Conservation (phyloP, 176 grass and related monocot species). For the Melocanna baccifera region DNA sequence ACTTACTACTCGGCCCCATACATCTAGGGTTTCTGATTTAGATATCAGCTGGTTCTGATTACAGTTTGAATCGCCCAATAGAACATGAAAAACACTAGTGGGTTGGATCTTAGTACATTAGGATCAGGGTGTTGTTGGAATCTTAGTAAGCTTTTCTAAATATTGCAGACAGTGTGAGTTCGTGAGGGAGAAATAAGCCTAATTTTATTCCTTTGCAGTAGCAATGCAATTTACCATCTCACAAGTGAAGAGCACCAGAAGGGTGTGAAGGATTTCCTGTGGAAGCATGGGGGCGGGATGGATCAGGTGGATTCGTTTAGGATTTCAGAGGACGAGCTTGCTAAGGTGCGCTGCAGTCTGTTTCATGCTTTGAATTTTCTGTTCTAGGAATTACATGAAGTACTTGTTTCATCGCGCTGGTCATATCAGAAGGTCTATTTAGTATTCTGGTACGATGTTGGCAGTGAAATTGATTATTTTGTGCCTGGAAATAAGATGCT, state of each 20-base stretch:
- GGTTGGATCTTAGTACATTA: not conserved
- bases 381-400: not conserved
- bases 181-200: not conserved
- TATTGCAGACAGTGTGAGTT: not conserved
- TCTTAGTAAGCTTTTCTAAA: not conserved
- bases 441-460: not conserved
- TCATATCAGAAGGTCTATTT: not conserved
- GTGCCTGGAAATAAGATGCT: slow-evolving; percentile 24
- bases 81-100: not conserved
- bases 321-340: slow-evolving; percentile 59
- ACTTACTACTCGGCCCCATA: not conserved
- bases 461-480: not conserved
- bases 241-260: slow-evolving; percentile 58
- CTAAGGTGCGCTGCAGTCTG: slow-evolving; percentile 48
- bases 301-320: slow-evolving; percentile 63
- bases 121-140: not conserved
- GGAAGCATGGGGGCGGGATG: slow-evolving; percentile 67
- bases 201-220: slow-evolving; percentile 41
- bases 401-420: not conserved
- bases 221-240: slow-evolving; percentile 70
- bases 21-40: slow-evolving; percentile 26
- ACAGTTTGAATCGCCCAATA: not conserved
- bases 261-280: slow-evolving; percentile 64
- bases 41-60: not conserved
- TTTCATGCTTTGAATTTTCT: slow-evolving; percentile 9